Conservation (phyloP, 495 filamentous ascomycete species). For the Platismatia glauca region DNA sequence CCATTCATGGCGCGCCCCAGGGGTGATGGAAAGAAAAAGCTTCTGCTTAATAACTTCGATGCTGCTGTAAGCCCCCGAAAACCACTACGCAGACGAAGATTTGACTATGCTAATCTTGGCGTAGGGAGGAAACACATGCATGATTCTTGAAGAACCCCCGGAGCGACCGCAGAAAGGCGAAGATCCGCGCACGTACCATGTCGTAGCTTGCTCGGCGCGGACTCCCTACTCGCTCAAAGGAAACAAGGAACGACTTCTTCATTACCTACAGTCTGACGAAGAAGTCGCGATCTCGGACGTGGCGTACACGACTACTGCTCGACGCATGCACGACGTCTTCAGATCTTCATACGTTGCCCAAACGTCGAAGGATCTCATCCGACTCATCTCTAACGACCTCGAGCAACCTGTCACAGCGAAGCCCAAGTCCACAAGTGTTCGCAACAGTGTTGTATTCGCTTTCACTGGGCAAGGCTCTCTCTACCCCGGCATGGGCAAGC, state of each 20-base stretch:
- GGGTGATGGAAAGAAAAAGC: slow-evolving; percentile 2
- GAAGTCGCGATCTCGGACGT: slow-evolving; percentile 31
- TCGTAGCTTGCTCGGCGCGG: neutral
- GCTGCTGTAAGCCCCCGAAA: slow-evolving; percentile 18
- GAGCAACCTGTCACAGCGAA: slow-evolving; percentile 13
- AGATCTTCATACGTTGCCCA: slow-evolving; percentile 32
- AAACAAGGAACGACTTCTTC: neutral
- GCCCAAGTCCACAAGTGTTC: slow-evolving; percentile 5
- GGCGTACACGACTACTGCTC: slow-evolving; percentile 64
- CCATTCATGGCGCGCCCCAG: slow-evolving; percentile 23
- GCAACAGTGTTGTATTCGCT: slow-evolving; percentile 39
- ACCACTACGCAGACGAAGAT: neutral
- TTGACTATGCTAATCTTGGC: neutral
- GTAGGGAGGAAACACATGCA: slow-evolving; percentile 30
- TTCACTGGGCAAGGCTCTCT: slow-evolving; percentile 37
- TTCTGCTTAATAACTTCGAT: slow-evolving; percentile 33
- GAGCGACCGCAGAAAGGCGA: neutral
- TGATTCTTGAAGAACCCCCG: slow-evolving; percentile 28
- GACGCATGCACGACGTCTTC: slow-evolving; percentile 58
- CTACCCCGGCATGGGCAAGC: slow-evolving; percentile 28
- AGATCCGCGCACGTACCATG: neutral
- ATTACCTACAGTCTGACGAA: neutral
- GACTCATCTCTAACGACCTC: neutral
- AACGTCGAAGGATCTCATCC: slow-evolving; percentile 10
- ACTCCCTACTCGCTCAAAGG: neutral